Conservation (phyloP, 2,329 filamentous ascomycete genomes). For the Aspergillus sp. region DNA sequence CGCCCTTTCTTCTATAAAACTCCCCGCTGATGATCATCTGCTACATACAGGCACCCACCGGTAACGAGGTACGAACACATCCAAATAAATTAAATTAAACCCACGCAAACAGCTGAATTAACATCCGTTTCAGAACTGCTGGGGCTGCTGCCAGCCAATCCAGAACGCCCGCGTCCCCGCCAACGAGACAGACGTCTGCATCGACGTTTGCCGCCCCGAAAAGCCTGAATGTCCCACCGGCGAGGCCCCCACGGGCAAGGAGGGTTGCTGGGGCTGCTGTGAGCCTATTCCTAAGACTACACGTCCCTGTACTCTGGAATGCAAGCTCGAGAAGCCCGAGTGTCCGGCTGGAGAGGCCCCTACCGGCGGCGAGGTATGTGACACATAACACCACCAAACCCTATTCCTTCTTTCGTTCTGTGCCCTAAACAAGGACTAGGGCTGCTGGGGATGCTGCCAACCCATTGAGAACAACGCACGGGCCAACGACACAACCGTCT, state of each 20-base stretch:
- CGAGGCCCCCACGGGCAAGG: not conserved
- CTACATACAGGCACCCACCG: not conserved
- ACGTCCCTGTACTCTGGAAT: no score
- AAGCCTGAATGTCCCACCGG: constrained; percentile 6
- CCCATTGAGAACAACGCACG: not conserved
- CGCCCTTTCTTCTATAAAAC: no score
- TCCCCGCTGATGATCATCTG: no score
- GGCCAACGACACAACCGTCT: not conserved
- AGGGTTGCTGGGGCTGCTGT: constrained; percentile 8
- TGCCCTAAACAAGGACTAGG: not conserved
- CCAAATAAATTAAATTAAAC: no score
- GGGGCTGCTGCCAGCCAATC: constrained; percentile 1
- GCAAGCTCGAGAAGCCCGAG: not conserved
- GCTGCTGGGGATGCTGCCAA: constrained; percentile 6
- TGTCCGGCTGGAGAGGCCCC: not conserved
- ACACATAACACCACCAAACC: no score
- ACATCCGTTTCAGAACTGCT: not conserved
- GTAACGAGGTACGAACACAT: not conserved
- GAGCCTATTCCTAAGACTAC: not conserved
- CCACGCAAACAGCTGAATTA: no score
- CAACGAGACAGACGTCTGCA: not conserved
- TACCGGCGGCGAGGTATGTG: no score
- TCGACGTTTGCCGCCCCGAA: not conserved
- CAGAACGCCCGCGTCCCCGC: not conserved
- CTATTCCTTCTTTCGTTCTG: no score